These are phyloP conservation scores for Taphrina communis DNA, from an alignment of 1,139 yeast species.

Conservation along the genomic window DNA sequence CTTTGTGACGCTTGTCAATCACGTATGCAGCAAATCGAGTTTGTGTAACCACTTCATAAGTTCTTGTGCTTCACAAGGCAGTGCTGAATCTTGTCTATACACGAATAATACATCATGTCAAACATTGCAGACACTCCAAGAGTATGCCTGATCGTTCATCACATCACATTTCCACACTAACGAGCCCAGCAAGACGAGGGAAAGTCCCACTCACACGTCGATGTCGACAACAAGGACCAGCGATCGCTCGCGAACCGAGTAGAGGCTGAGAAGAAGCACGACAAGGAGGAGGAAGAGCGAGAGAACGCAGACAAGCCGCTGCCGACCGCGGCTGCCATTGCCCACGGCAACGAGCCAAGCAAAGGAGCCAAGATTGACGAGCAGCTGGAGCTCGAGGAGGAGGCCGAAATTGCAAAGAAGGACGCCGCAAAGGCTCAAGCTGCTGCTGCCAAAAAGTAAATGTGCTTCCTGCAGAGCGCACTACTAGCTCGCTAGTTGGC, in stretches of 20 bases:
- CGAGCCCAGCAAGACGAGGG: constrained; percentile 38
- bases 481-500: no score
- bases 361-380: constrained; percentile 36
- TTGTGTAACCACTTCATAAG: constrained; percentile 1
- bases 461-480: background rate
- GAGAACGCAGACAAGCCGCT: constrained; percentile 27
- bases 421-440: constrained; percentile 38
- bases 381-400: constrained; percentile 37
- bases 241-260: constrained; percentile 42
- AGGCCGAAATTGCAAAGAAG: constrained; percentile 39
- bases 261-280: constrained; percentile 41
- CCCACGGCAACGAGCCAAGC: constrained; percentile 40
- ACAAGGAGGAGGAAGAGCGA: constrained; percentile 33
- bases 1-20: constrained; percentile 8
- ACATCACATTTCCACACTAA: background rate
- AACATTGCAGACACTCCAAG: constrained; percentile 19
- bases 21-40: constrained; percentile 8
- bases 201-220: constrained; percentile 32
- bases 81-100: background rate
- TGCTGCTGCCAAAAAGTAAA: constrained; percentile 32
- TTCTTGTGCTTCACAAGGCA: background rate
- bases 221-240: constrained; percentile 38
- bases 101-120: background rate
- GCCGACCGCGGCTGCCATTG: constrained; percentile 32
- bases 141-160: constrained; percentile 5